phyloP scores from a whole-genome alignment of 179 eudicot species.

The Pouteria campechiana region DNA sequence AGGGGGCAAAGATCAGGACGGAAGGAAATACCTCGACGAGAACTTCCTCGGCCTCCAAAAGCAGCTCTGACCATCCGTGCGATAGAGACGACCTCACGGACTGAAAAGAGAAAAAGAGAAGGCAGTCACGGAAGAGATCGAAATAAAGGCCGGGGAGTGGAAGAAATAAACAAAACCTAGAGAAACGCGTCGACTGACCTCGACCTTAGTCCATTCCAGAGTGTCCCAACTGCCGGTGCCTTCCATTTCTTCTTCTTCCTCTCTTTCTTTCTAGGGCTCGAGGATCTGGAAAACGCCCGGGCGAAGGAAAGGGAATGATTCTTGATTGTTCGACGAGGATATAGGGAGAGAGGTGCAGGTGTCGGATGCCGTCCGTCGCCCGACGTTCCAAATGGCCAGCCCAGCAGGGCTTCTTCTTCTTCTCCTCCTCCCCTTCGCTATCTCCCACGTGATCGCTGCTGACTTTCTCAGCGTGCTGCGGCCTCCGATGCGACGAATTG shows the following conservation, averaged over 20 bases:
- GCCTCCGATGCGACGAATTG: too few species aligned
- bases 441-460: too few species aligned
- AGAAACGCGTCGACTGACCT: slow-evolving; percentile 22
- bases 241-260: slow-evolving; percentile 59
- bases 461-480: too few species aligned
- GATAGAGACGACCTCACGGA: slow-evolving; percentile 47
- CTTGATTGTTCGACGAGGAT: too few species aligned
- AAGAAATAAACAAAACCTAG: slow-evolving; percentile 1
- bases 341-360: too few species aligned
- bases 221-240: slow-evolving; percentile 80
- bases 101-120: slow-evolving; percentile 14
- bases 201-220: slow-evolving; percentile 81
- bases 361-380: too few species aligned
- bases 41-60: slow-evolving; percentile 78
- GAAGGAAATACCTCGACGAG: slow-evolving; percentile 43
- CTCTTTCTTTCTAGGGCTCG: too few species aligned
- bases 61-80: slow-evolving; percentile 43
- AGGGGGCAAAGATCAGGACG: background rate
- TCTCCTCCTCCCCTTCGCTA: too few species aligned
- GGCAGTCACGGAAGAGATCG: background rate
- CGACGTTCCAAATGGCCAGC: too few species aligned
- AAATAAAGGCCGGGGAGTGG: background rate
- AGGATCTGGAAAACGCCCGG: too few species aligned
- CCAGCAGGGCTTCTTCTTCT: too few species aligned
- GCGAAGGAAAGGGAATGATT: too few species aligned